Evolutionary conservation across 768 basidiomycete genomes (phyloP), one percentile per base, ranked within the genome.

Genomic region (Dictyophora rubrovolvata): DNA sequence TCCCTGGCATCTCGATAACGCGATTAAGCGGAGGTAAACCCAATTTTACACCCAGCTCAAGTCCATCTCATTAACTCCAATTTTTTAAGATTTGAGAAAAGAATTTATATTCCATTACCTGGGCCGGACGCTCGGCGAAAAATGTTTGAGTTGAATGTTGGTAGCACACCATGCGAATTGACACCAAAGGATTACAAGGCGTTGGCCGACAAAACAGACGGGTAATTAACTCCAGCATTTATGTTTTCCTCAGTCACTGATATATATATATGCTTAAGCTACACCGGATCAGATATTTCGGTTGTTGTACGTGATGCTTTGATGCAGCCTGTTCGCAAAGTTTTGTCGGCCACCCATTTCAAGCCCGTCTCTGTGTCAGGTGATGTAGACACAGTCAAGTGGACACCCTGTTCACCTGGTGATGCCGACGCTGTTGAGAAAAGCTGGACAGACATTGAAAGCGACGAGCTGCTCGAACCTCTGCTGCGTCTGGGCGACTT

Each of bases 291-390:
- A 8, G 95, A 98, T 73, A 93, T 99, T 54, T 84, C 94, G 1
- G 87, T 94, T 63, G 78, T 95, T 54, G 95, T 97, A 22, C 86
- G 93, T 59, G 95, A 98, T 67, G 94, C 95, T 0, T 79, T 99
- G 63, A 99, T 98, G 95, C 94, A 98, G 69, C 95, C 95, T 1
- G 90, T 99, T 14, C 84, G 95, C 55, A 98, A 99, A 69, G 92
- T 99, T 49, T 82, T 97, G 53, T 84, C 86, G 20, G 93, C 96
- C 1, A 96, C 93, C 0, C 95, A 99, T 72, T 99, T 99, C 74
- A 93, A 93, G 69, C 76, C 71, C 34, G 75, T 82, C 21, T 60
- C 63, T 1, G 74, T 74, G 11, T 68, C 64, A 8, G 66, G 65
- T 17, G 68, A 66, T 33, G 62, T 68, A 0, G 61, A 57, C 16